A percentile compares a stretch with the other conserved stretches of the same genome.
phyloP scores from a whole-genome alignment of 2,329 filamentous ascomycete species.

The Hymenoscyphus infarciens region DNA sequence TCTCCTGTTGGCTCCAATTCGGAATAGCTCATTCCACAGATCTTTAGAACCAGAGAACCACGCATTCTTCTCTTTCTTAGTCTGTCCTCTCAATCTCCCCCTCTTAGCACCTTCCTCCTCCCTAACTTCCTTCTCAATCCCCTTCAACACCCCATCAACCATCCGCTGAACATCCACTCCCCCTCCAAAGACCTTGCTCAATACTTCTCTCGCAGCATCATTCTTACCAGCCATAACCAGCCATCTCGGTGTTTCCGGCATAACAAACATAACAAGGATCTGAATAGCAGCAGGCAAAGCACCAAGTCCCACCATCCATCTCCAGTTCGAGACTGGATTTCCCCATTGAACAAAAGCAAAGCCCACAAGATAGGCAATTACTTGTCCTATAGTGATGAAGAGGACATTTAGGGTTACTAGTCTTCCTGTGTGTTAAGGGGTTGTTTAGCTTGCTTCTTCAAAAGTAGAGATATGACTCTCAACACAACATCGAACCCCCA shows the following conservation, averaged over 20 bases:
- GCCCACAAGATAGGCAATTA: slow-evolving; percentile 81
- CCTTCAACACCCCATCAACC: slow-evolving; percentile 59
- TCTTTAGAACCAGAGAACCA: slow-evolving; percentile 35
- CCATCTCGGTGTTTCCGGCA: slow-evolving; percentile 90
- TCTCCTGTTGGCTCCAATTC: slow-evolving; percentile 61
- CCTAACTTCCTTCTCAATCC: slow-evolving; percentile 71
- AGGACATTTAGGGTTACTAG: slow-evolving; percentile 79
- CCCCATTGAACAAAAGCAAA: slow-evolving; percentile 65
- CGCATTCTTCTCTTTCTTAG: slow-evolving; percentile 20
- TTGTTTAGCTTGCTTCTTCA: background rate
- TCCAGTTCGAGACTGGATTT: slow-evolving; percentile 61
- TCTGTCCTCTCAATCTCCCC: slow-evolving; percentile 25
- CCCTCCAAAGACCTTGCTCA: slow-evolving; percentile 60
- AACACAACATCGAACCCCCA: background rate
- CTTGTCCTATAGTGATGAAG: slow-evolving; percentile 84
- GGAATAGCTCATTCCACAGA: slow-evolving; percentile 52
- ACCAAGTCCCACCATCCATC: slow-evolving; percentile 88
- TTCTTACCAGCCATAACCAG: slow-evolving; percentile 66
- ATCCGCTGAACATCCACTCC: slow-evolving; percentile 42
- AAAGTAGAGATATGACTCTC: background rate
- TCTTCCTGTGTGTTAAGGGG: slow-evolving; percentile 47
- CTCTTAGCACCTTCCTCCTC: slow-evolving; percentile 57
- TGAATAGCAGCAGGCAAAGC: slow-evolving; percentile 73
- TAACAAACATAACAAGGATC: slow-evolving; percentile 60
- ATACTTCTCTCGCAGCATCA: slow-evolving; percentile 59